Conservation (phyloP, 495 filamentous ascomycete genomes). For the Aspergillus campestris region DNA sequence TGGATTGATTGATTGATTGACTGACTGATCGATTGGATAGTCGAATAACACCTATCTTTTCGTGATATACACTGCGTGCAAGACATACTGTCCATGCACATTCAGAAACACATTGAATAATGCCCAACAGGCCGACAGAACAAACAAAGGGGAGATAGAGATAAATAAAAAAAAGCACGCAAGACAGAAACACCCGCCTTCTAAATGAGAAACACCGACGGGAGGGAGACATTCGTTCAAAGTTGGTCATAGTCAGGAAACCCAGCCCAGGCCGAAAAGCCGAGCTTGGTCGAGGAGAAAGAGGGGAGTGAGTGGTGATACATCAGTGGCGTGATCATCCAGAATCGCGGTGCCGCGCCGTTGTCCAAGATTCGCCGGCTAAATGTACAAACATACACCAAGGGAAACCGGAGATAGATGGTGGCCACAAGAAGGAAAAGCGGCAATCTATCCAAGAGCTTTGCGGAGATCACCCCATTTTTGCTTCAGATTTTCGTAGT, state of each 20-base stretch:
- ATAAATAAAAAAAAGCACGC: background rate
- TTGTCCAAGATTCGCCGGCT: background rate
- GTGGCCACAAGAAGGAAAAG: constrained; percentile 19
- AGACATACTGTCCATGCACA: constrained; percentile 5
- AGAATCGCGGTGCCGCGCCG: background rate
- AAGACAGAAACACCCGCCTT: background rate
- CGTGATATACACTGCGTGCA: constrained; percentile 26
- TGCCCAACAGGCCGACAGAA: background rate
- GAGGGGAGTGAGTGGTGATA: constrained; percentile 12
- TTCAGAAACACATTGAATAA: constrained; percentile 3
- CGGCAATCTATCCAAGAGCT: constrained; percentile 40
- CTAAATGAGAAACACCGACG: too few species aligned
- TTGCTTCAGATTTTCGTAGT: constrained; percentile 67
- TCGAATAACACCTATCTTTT: constrained; percentile 11
- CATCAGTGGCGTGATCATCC: constrained; percentile 9
- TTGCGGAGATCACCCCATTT: constrained; percentile 78
- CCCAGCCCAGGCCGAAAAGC: constrained; percentile 1
- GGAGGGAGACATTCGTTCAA: too few species aligned
- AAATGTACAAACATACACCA: constrained; percentile 10
- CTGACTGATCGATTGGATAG: background rate
- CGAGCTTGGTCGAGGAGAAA: constrained; percentile 3
- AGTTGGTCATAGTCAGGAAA: background rate
- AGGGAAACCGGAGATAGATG: background rate
- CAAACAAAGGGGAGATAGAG: background rate
- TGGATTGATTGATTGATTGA: too few species aligned